These are phyloP conservation scores for Gaultheria prostrata DNA, from an alignment of 148 eudicot genomes.

Conservation along the genomic window DNA sequence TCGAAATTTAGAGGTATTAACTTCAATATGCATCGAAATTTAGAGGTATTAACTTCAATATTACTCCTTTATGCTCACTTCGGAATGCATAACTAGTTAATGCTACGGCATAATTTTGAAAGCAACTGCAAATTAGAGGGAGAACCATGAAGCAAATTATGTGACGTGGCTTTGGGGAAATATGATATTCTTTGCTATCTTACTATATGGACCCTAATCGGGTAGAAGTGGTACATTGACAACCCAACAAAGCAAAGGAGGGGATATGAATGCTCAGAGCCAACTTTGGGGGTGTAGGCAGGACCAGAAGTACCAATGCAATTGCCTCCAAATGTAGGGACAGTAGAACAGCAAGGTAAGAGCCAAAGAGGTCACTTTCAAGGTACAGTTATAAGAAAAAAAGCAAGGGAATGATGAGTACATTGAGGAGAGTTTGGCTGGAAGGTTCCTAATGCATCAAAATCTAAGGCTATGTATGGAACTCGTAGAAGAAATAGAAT, in stretches of 20 bases:
- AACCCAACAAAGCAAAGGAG: background rate
- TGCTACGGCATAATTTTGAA: background rate
- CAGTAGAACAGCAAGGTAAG: background rate
- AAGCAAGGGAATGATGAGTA: background rate
- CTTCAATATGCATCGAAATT: background rate
- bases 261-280: background rate
- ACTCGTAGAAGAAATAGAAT: too few species aligned
- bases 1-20: background rate
- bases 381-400: background rate
- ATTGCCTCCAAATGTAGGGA: background rate
- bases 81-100: background rate
- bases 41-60: background rate
- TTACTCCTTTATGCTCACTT: background rate
- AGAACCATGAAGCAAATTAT: background rate
- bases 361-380: background rate
- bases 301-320: background rate
- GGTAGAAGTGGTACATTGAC: background rate
- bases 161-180: too few species aligned
- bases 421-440: background rate
- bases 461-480: too few species aligned
- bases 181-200: background rate
- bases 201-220: background rate
- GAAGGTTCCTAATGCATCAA: background rate
- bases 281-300: background rate
- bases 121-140: background rate